Evolutionary conservation across 768 basidiomycete species (phyloP).

Genomic region (Pleurotus giganteus): DNA sequence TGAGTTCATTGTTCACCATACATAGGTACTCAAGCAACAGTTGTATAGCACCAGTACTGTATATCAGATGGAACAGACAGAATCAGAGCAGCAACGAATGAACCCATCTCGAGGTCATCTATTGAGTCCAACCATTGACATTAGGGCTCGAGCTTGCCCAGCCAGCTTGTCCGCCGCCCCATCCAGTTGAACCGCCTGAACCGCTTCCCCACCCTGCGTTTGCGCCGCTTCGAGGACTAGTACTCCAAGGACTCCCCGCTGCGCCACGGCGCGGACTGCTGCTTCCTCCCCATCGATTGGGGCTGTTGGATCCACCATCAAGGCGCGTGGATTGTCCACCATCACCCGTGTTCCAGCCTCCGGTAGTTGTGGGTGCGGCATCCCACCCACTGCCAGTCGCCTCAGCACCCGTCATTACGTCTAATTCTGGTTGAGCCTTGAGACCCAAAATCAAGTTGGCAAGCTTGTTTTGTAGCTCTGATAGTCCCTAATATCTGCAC

Average conservation of each 20-base stretch:
- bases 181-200: slow-evolving; percentile 3
- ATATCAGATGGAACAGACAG: too few species aligned
- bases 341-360: slow-evolving; percentile 7
- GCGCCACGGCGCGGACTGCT: slow-evolving; percentile 20
- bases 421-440: slow-evolving; percentile 60
- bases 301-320: slow-evolving; percentile 24
- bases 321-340: slow-evolving; percentile 13
- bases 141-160: slow-evolving; percentile 51
- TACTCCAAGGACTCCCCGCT: slow-evolving; percentile 14
- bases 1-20: too few species aligned
- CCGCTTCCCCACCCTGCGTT: slow-evolving; percentile 18
- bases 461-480: slow-evolving; percentile 76
- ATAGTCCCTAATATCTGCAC: slow-evolving; percentile 54
- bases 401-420: slow-evolving; percentile 43
- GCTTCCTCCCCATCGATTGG: slow-evolving; percentile 22
- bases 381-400: slow-evolving; percentile 17
- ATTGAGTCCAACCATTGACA: slow-evolving; percentile 51
- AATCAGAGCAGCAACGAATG: too few species aligned
- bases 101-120: background rate
- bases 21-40: too few species aligned
- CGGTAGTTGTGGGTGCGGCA: background rate
- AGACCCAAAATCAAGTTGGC: slow-evolving; percentile 77
- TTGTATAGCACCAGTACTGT: too few species aligned
- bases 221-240: slow-evolving; percentile 25
- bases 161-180: slow-evolving; percentile 31